Conservation (phyloP, 2,329 filamentous ascomycete species). For the Cryphonectria japonica region DNA sequence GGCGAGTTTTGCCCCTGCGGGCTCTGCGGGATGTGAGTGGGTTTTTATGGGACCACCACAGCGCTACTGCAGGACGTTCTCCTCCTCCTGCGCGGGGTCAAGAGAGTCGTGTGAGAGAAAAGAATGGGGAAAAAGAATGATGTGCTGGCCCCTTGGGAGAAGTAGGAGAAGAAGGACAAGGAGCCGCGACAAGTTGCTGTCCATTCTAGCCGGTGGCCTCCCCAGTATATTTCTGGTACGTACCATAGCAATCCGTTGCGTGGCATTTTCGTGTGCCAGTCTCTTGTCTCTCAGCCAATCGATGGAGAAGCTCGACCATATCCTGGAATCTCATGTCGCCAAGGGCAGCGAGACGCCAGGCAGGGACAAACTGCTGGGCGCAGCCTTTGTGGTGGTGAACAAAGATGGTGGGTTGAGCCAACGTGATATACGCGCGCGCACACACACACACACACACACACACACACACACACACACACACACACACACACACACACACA, state of each 20-base stretch:
- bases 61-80: neutral
- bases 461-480: too few species aligned
- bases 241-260: neutral
- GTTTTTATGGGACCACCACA: neutral
- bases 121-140: neutral
- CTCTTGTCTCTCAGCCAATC: neutral
- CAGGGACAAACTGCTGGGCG: slow-evolving; percentile 42
- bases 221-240: neutral
- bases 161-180: neutral
- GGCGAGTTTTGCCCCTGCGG: neutral
- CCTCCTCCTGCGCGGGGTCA: neutral
- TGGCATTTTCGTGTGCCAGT: neutral
- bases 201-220: neutral
- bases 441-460: too few species aligned
- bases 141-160: neutral
- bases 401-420: slow-evolving; percentile 35
- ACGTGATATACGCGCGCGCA: neutral
- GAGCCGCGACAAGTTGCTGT: neutral
- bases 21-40: neutral
- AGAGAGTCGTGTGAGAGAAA: neutral
- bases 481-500: too few species aligned
- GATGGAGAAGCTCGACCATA: slow-evolving; percentile 29
- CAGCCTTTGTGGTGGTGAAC: slow-evolving; percentile 41
- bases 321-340: slow-evolving; percentile 37
- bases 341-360: slow-evolving; percentile 35